phyloP scores from a whole-genome alignment of 75 land plant species.

The Cupressus sempervirens region DNA sequence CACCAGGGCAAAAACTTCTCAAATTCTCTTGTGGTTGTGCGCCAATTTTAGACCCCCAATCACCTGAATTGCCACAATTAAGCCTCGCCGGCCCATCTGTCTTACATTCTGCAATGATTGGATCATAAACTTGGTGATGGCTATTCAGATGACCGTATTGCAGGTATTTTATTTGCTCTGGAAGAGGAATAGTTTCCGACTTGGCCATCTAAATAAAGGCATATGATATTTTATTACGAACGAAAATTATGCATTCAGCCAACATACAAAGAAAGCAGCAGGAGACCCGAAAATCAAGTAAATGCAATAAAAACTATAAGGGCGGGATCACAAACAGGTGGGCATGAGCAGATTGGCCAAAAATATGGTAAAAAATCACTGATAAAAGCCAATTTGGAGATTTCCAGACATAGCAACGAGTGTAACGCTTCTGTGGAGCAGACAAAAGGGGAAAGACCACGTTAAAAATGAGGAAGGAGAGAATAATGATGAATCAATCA shows the following conservation, averaged over 20 bases:
- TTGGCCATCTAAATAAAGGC: neutral
- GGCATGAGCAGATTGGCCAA: neutral
- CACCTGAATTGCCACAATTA: neutral
- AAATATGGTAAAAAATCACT: neutral
- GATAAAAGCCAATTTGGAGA: neutral
- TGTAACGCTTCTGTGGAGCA: neutral
- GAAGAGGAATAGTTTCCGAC: no score
- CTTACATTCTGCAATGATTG: neutral
- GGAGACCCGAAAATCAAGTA: neutral
- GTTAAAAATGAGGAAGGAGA: neutral
- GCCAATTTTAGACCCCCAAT: neutral
- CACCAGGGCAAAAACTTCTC: neutral
- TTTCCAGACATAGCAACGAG: neutral
- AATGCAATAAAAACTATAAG: neutral
- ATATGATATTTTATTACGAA: neutral
- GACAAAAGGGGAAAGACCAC: neutral
- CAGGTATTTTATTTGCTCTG: neutral
- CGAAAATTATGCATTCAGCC: neutral
- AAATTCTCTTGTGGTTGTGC: neutral
- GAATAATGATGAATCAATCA: no score
- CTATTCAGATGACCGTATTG: neutral
- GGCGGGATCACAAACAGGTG: neutral
- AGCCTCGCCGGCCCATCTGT: neutral
- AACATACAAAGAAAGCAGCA: neutral
- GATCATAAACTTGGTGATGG: neutral